Conservation (phyloP, 2,329 filamentous ascomycete species). For the Scopulariopsis brevicaulis region DNA sequence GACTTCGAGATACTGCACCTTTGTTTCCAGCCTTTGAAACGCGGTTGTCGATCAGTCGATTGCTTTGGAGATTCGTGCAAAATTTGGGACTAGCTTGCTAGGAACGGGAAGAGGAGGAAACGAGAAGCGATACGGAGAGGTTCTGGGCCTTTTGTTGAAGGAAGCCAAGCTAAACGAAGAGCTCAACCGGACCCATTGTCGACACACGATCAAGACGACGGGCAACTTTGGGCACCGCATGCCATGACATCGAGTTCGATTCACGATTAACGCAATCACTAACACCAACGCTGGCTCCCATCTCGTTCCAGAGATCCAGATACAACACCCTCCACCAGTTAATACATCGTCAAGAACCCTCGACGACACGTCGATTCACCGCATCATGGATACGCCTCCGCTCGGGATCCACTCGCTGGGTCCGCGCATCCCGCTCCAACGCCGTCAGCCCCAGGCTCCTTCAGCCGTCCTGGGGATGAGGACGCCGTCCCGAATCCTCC, state of each 20-base stretch:
- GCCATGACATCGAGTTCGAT: too few relatives aligned
- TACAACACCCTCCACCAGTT: neutral
- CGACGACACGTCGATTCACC: neutral
- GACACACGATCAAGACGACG: too few relatives aligned
- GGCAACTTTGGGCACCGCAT: too few relatives aligned
- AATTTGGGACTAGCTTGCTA: neutral
- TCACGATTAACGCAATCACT: neutral
- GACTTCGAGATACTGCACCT: neutral
- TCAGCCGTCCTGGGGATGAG: neutral
- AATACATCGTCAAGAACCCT: neutral
- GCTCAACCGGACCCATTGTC: too few relatives aligned
- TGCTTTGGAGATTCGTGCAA: neutral
- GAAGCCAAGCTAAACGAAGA: too few relatives aligned
- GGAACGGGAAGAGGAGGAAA: neutral
- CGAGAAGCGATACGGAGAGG: neutral
- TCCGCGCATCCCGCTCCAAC: neutral
- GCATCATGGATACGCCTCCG: neutral
- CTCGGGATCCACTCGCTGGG: neutral
- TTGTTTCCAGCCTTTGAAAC: neutral
- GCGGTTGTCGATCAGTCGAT: neutral
- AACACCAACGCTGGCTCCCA: neutral
- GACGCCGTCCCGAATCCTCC: slow-evolving; percentile 10
- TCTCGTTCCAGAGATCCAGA: neutral
- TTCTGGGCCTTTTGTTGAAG: too few relatives aligned
- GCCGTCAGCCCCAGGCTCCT: neutral